phyloP scores from a whole-genome alignment of 2,329 filamentous ascomycete species.

The Colletotrichum brevisporum region DNA sequence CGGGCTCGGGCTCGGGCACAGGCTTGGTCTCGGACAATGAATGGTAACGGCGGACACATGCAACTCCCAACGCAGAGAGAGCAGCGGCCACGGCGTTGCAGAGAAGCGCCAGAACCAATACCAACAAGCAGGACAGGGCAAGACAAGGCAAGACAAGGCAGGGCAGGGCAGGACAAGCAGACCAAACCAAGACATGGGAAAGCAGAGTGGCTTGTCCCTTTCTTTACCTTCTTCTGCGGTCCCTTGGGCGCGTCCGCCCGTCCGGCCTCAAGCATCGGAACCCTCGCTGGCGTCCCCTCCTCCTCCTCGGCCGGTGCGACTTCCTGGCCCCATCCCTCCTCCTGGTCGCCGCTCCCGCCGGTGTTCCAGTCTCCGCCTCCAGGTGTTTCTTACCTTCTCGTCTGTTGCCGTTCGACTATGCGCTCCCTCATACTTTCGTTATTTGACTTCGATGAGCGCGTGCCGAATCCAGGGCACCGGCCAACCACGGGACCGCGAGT shows the following conservation, averaged over 20 bases:
- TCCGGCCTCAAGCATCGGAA: conserved; percentile 32
- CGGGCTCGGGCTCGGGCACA: conserved; percentile 12
- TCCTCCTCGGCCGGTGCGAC: conserved; percentile 17
- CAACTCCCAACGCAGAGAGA: neutral
- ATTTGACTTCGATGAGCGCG: conserved; percentile 38
- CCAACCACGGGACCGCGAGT: conserved; percentile 32
- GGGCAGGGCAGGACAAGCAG: too few species aligned
- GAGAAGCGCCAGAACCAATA: neutral
- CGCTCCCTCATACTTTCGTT: conserved; percentile 36
- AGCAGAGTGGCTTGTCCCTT: neutral
- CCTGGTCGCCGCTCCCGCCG: conserved; percentile 16
- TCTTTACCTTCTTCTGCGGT: conserved; percentile 5
- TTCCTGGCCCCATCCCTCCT: conserved; percentile 13
- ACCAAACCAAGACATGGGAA: neutral
- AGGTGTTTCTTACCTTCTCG: conserved; percentile 22
- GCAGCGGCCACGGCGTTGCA: neutral
- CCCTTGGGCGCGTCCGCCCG: conserved; percentile 23
- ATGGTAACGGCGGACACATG: conserved; percentile 8
- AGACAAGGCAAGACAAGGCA: neutral
- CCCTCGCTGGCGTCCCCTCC: conserved; percentile 6
- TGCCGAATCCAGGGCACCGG: conserved; percentile 25
- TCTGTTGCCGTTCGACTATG: conserved; percentile 34
- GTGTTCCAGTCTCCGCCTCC: conserved; percentile 30
- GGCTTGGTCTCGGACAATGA: neutral
- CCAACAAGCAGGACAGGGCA: neutral